Conservation (phyloP, 2,329 filamentous ascomycete genomes). For the Colletotrichum brevisporum region DNA sequence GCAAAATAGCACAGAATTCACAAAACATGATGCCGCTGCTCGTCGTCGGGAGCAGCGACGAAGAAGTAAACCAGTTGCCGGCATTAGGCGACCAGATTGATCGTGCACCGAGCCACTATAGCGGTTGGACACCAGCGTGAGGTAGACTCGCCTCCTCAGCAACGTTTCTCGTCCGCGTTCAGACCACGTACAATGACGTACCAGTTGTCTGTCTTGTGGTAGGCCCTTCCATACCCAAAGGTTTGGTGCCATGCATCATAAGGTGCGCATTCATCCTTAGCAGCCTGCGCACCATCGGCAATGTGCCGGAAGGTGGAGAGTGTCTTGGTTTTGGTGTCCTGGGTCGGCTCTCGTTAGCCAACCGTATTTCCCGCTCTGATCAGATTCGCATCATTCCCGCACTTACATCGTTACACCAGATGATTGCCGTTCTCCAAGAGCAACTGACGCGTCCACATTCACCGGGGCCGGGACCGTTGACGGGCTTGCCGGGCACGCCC, state of each 20-base stretch:
- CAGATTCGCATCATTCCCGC: no score
- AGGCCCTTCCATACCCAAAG: neutral
- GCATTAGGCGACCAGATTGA: no score
- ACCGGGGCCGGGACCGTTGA: conserved; percentile 1
- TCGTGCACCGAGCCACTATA: no score
- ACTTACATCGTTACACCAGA: conserved; percentile 13
- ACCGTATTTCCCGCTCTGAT: neutral
- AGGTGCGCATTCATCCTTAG: neutral
- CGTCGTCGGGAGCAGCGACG: no score
- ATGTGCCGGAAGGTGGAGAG: conserved; percentile 5
- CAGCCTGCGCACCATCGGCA: conserved; percentile 9
- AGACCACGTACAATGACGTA: neutral
- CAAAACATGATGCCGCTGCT: no score
- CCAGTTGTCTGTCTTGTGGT: conserved; percentile 19
- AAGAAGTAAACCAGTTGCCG: no score
- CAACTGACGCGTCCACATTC: conserved; percentile 9
- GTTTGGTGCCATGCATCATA: neutral
- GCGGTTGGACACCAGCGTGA: no score
- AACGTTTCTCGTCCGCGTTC: neutral
- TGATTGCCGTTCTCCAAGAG: conserved; percentile 1
- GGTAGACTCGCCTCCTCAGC: no score
- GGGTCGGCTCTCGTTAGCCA: neutral
- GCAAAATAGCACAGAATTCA: no score
- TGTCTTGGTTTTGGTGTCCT: neutral
- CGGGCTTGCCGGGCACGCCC: neutral